Base-by-base conservation (phyloP, 2,329 filamentous ascomycete species). In the Sporothrix euskadiensis region DNA sequence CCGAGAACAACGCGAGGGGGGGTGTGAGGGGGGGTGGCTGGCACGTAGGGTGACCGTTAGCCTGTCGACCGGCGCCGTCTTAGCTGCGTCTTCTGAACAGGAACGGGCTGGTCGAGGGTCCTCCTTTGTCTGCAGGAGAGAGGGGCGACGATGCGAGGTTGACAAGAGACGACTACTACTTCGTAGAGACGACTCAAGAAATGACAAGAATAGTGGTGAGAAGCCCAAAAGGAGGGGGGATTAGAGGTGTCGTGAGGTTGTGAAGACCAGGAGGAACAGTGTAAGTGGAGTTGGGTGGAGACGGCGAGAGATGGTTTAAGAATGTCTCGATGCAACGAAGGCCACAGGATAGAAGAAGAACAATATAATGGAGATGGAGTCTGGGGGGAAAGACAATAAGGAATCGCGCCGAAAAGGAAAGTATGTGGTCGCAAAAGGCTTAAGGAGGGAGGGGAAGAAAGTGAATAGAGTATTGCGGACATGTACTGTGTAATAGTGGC, bases 11-110 rank as follows among this genome's bases (percentile, higher is more conserved):
- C 41, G 47, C n/a, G 52, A 66, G 57, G 26, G 39, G 56, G 5
- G 30, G 26, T 1, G 35, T 6, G 54, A 59, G 59, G n/a, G 39
- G 47, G 47, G 66, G n/a, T 30, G 6, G 47, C 47, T 72, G 44
- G 70, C 8, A 66, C n/a, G 72, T 63, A 71, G 72, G 68, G 68
- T 65, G 30, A 39, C 72, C 63, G 72, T 71, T 73, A 73, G 72
- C 69, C 59, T 49, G 8, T 59, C 10, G 68, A 41, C 57, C 57
- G 68, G 66, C 57, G 56, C 47, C 39, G 66, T 71, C 47, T 65
- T 73, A 73, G 72, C 68, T 73, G 72, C 68, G 68, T 59, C 26
- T 30, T 73, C 9, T 69, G 52, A 54, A 69, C 72, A 73, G 72
- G 72, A 73, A 73, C 72, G 72, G 72, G 72, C 39, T 49, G 66